A percentile compares a stretch with the other conserved stretches of the same genome.
phyloP scores from a whole-genome alignment of 1,139 yeast species.

The Geotrichum candidum region DNA sequence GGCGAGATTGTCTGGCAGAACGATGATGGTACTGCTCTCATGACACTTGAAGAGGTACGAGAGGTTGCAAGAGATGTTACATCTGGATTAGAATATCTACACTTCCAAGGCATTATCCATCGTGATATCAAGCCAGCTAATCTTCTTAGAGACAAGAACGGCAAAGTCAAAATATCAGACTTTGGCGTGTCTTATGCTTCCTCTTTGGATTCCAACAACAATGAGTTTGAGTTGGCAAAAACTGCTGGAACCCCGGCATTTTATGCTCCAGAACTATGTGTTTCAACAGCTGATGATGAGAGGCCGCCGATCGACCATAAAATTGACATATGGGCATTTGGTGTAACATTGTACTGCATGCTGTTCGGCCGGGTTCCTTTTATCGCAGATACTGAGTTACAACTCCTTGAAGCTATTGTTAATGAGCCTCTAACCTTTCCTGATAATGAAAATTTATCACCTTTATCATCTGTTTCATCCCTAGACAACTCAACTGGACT shows the following conservation, averaged over 20 bases:
- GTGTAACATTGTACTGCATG: conserved; percentile 85
- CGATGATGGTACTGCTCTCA: conserved; percentile 49
- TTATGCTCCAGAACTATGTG: conserved; percentile 71
- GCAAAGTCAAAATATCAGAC: conserved; percentile 85
- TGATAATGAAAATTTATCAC: conserved; percentile 24
- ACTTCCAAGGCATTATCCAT: conserved; percentile 89
- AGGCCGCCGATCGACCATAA: conserved; percentile 58
- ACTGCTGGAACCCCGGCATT: conserved; percentile 92
- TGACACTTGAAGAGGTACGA: conserved; percentile 61
- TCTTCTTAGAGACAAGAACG: conserved; percentile 63
- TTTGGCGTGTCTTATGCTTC: conserved; percentile 93
- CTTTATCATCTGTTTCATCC: neutral
- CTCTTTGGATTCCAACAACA: conserved; percentile 42
- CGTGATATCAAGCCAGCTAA: conserved; percentile 98
- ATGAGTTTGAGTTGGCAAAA: conserved; percentile 78
- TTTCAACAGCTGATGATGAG: conserved; percentile 22
- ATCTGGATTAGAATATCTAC: conserved; percentile 86
- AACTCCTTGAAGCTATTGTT: conserved; percentile 77
- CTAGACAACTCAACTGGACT: neutral
- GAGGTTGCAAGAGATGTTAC: conserved; percentile 76
- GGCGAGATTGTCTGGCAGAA: conserved; percentile 83
- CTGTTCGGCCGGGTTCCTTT: conserved; percentile 87
- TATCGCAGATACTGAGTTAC: conserved; percentile 82
- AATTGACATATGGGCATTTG: conserved; percentile 95
- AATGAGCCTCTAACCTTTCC: conserved; percentile 62